These are phyloP conservation scores for Pythium aquatile DNA, from an alignment of 352 stramenopile species.

Conservation along the genomic window DNA sequence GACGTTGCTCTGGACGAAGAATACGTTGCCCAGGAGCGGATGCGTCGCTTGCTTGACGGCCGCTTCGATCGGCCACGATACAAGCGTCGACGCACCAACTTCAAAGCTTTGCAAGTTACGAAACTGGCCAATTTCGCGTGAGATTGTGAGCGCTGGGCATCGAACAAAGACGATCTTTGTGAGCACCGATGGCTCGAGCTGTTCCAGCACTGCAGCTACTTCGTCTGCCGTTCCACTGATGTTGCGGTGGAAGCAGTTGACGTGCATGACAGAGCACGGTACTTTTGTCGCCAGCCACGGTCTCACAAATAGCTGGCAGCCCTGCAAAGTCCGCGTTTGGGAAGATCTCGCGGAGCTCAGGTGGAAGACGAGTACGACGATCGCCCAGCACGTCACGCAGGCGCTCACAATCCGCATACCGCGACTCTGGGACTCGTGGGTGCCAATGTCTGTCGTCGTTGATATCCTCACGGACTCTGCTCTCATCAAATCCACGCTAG, in stretches of 20 bases:
- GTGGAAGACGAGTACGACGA: background rate
- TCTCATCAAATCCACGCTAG: background rate
- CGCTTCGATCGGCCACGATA: slow-evolving; percentile 8
- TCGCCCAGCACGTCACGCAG: background rate
- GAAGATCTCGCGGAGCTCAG: too few species aligned
- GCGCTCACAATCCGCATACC: background rate
- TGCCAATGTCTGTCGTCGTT: too few species aligned
- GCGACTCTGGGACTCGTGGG: too few species aligned
- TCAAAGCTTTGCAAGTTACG: background rate
- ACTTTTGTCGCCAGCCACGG: background rate
- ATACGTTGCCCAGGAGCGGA: background rate
- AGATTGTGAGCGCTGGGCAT: background rate
- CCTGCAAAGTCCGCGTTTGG: background rate
- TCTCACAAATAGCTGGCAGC: background rate
- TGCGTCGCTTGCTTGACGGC: background rate
- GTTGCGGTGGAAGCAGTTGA: background rate
- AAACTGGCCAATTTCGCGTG: background rate
- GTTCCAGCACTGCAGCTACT: background rate
- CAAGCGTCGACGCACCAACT: background rate
- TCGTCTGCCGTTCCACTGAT: background rate
- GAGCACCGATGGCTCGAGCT: background rate
- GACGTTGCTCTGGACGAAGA: background rate
- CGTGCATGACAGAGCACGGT: background rate
- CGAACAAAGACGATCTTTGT: background rate
- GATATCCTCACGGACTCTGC: background rate